Evolutionary conservation across 2,329 filamentous ascomycete genomes (phyloP).

Genomic region (Diaporthe helianthi): DNA sequence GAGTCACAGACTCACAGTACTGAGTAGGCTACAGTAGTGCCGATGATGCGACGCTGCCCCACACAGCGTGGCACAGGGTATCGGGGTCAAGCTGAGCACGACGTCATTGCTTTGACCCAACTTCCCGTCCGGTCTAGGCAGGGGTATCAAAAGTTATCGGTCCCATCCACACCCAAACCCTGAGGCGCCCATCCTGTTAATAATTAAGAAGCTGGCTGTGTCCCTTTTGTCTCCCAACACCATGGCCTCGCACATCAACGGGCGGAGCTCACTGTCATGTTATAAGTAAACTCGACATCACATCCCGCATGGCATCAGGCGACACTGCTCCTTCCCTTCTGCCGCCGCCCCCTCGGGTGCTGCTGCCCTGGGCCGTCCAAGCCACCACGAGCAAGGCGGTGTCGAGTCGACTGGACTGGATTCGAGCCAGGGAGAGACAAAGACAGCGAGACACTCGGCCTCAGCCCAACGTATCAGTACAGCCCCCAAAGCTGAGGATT

Average conservation of each 20-base stretch:
- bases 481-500: background rate
- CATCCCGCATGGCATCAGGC: background rate
- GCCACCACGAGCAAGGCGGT: slow-evolving; percentile 9
- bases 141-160: slow-evolving; percentile 22
- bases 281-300: background rate
- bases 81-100: slow-evolving; percentile 11
- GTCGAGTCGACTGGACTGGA: slow-evolving; percentile 22
- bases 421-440: slow-evolving; percentile 20
- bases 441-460: background rate
- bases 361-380: background rate
- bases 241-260: background rate
- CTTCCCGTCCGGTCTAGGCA: slow-evolving; percentile 18
- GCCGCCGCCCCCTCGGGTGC: background rate
- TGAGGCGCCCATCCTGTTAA: background rate
- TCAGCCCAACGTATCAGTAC: slow-evolving; percentile 13
- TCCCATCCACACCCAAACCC: slow-evolving; percentile 3
- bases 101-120: slow-evolving; percentile 16
- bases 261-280: background rate
- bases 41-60: slow-evolving; percentile 23
- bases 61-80: slow-evolving; percentile 23
- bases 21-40: background rate
- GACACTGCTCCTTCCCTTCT: background rate
- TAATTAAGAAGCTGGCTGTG: slow-evolving; percentile 10
- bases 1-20: no score
- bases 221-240: background rate